Conservation (phyloP, 371 early-diverging fungal genomes). For the Lichtheimia corymbifera region DNA sequence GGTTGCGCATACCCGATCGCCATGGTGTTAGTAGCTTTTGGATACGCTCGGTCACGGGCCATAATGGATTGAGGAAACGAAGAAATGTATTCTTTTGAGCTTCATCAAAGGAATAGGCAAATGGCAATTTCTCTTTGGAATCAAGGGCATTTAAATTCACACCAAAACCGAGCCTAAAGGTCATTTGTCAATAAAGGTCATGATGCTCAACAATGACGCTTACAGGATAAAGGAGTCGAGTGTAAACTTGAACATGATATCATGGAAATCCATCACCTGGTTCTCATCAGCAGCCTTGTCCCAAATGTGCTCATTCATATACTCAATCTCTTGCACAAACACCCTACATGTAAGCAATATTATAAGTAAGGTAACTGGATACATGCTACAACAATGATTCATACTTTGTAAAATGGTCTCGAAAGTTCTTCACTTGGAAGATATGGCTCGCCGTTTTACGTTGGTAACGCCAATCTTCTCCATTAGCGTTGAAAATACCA, state of each 20-base stretch:
- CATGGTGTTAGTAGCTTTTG: slow-evolving; percentile 15
- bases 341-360: slow-evolving; percentile 23
- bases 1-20: slow-evolving; percentile 33
- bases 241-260: slow-evolving; percentile 47
- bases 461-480: slow-evolving; percentile 46
- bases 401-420: slow-evolving; percentile 50
- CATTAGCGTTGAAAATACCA: slow-evolving; percentile 49
- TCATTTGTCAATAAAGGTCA: background rate
- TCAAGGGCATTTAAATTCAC: slow-evolving; percentile 36
- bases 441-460: slow-evolving; percentile 52
- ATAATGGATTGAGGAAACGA: slow-evolving; percentile 48
- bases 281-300: slow-evolving; percentile 29
- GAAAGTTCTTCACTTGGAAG: slow-evolving; percentile 58
- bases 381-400: no score
- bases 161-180: slow-evolving; percentile 47
- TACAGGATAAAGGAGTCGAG: slow-evolving; percentile 56
- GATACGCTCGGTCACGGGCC: slow-evolving; percentile 27
- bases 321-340: slow-evolving; percentile 45
- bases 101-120: slow-evolving; percentile 61
- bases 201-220: background rate
- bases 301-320: slow-evolving; percentile 29
- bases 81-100: slow-evolving; percentile 39
- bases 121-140: slow-evolving; percentile 35
- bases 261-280: slow-evolving; percentile 36
- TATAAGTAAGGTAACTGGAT: background rate